Conservation (phyloP, 2,329 filamentous ascomycete genomes). For the Thermoascus crustaceus region DNA sequence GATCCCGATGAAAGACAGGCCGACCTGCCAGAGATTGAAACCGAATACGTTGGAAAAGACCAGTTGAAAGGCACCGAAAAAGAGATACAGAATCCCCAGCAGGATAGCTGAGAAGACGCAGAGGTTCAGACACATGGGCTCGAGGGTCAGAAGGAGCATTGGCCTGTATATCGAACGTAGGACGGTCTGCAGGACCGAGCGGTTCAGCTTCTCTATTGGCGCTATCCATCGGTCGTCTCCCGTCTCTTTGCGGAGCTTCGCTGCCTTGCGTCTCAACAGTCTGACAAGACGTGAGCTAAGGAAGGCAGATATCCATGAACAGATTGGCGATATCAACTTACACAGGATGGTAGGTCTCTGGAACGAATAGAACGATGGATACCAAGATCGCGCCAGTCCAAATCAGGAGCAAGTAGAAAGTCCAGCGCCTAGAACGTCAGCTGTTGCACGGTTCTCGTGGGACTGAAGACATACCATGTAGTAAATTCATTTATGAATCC, state of each 20-base stretch:
- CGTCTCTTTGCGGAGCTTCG: conserved; percentile 60
- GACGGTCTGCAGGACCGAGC: conserved; percentile 58
- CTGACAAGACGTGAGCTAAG: conserved; percentile 47
- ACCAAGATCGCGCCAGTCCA: conserved; percentile 62
- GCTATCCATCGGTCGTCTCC: conserved; percentile 70
- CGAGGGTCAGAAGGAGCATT: conserved; percentile 68
- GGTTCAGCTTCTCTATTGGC: conserved; percentile 63
- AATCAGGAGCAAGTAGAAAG: conserved; percentile 76
- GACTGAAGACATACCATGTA: conserved; percentile 44
- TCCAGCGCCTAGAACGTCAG: conserved; percentile 53
- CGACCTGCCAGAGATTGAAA: conserved; percentile 70
- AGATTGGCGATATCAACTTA: conserved; percentile 13
- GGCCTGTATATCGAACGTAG: conserved; percentile 54
- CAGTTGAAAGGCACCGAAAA: conserved; percentile 79
- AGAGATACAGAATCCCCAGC: conserved; percentile 81
- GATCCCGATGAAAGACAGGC: conserved; percentile 63
- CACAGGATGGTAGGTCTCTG: conserved; percentile 71
- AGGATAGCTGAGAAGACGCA: conserved; percentile 77
- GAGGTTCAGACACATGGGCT: conserved; percentile 78
- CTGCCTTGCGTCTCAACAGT: conserved; percentile 64
- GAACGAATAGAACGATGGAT: conserved; percentile 63
- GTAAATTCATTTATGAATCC: conserved; percentile 75
- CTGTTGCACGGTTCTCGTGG: not conserved
- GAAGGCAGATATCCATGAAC: too few species aligned
- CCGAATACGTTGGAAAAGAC: conserved; percentile 68